phyloP scores from a whole-genome alignment of 1,284 basidiomycete species.

The Rhodofomes roseus region DNA sequence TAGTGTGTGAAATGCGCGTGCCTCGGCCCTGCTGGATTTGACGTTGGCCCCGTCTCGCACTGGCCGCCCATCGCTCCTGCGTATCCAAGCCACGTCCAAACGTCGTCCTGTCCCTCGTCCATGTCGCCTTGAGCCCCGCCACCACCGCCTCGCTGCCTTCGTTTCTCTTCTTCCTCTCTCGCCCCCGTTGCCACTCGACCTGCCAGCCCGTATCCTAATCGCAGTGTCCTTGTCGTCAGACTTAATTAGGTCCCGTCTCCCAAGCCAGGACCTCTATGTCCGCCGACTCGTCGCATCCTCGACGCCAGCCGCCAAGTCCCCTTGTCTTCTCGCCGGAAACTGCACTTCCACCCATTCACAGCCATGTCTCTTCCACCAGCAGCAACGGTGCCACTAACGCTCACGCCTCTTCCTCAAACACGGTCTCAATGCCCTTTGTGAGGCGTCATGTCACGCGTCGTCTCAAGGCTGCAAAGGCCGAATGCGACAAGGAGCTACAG shows the following conservation, averaged over 20 bases:
- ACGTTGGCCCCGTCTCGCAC: slow-evolving; percentile 5
- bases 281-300: slow-evolving; percentile 50
- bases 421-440: slow-evolving; percentile 88
- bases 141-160: slow-evolving; percentile 20
- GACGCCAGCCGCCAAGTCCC: slow-evolving; percentile 71
- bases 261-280: slow-evolving; percentile 43
- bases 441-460: slow-evolving; percentile 91
- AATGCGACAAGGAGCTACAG: slow-evolving; percentile 93
- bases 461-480: slow-evolving; percentile 89
- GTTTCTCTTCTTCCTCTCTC: slow-evolving; percentile 14
- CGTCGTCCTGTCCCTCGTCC: slow-evolving; percentile 28
- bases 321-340: slow-evolving; percentile 71
- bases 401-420: slow-evolving; percentile 54
- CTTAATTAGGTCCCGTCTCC: slow-evolving; percentile 7
- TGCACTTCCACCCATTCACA: slow-evolving; percentile 48
- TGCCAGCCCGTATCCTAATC: neutral
- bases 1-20: slow-evolving; percentile 14
- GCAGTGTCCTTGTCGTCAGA: slow-evolving; percentile 2
- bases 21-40: slow-evolving; percentile 10
- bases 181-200: slow-evolving; percentile 16
- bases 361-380: slow-evolving; percentile 32
- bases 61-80: slow-evolving; percentile 18
- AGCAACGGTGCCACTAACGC: slow-evolving; percentile 25
- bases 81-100: slow-evolving; percentile 16
- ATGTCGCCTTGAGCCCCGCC: slow-evolving; percentile 16